A percentile compares a stretch with the other conserved stretches of the same genome.
phyloP scores from a whole-genome alignment of 257 asterid genomes.

The Nicotiana otophora region DNA sequence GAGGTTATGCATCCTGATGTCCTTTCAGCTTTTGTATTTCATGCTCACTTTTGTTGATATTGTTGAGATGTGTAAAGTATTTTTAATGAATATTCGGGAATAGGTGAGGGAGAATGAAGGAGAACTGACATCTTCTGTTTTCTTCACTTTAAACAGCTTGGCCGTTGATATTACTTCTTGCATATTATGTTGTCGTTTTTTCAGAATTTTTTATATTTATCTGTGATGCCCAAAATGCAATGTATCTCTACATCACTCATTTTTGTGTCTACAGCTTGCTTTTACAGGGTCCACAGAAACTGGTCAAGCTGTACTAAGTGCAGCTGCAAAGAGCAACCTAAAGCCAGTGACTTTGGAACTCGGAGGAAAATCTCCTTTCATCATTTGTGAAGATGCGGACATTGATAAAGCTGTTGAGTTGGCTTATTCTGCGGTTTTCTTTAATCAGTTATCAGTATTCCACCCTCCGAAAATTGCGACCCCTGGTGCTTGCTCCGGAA shows the following conservation, averaged over 20 bases:
- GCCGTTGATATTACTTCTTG: background rate
- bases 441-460: conserved; percentile 22
- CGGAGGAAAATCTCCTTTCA: conserved; percentile 37
- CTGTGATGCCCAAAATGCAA: background rate
- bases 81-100: background rate
- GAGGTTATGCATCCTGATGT: background rate
- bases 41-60: background rate
- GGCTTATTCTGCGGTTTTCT: conserved; percentile 23
- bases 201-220: background rate
- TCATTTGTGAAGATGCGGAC: conserved; percentile 38
- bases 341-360: conserved; percentile 39
- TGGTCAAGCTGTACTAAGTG: conserved; percentile 34
- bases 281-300: conserved; percentile 44
- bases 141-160: background rate
- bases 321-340: conserved; percentile 40
- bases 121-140: background rate
- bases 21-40: background rate
- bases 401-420: conserved; percentile 28
- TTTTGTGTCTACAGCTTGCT: conserved; percentile 21
- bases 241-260: background rate
- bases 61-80: background rate
- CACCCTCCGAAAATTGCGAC: background rate
- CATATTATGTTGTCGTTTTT: background rate
- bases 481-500: background rate
- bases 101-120: too few species aligned